Base-by-base conservation (phyloP, 768 basidiomycete genomes). In the Tylopilus sp. region DNA sequence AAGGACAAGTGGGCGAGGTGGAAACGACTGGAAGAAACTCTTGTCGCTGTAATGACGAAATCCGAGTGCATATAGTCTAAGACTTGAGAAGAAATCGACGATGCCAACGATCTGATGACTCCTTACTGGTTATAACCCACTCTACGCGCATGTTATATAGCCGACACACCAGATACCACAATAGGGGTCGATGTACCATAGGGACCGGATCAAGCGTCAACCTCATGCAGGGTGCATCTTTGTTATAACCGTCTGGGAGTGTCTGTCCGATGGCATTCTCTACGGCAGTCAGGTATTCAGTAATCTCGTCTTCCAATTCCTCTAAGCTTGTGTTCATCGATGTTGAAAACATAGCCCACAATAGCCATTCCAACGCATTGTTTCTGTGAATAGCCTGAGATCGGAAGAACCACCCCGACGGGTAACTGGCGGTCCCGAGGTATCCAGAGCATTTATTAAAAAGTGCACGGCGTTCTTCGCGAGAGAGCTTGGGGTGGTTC, bases 361-460 rank as follows among this genome's bases (percentile, higher is more conserved):
- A 71, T n/a, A 86, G 63, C 85, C 84, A 87, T 42, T 84, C 81
- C 6, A 72, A 43, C 36, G 79, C 66, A 54, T 86, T 84, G 17
- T 78, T 73, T 19, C 74, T 74, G 45, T 70, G 73, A 47, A 80
- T 61, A 10, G 43, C 58, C 11, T 1, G 50, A 2, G 67, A 44
- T 6, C 69, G 70, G 8, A 74, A 63, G 64, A 86, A 86, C 83
- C 85, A 87, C 25, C 78, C 80, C 3, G 72, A 71, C 1, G 75
- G 71, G 36, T 72, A 69, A 26, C 72, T 64, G 5, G 55, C 30
- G 2, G 50, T 51, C 10, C 53, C 42, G 12, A 59, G 40, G 49
- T 57, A 47, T 10, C 51, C 58, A 13, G 73, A 61, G 48, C 84
- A 85, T 65, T 69, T 75, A n/a, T 64, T 57, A 55, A 86, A 82